These are phyloP conservation scores for Candida alai DNA, from an alignment of 805 yeast species.

Conservation along the genomic window DNA sequence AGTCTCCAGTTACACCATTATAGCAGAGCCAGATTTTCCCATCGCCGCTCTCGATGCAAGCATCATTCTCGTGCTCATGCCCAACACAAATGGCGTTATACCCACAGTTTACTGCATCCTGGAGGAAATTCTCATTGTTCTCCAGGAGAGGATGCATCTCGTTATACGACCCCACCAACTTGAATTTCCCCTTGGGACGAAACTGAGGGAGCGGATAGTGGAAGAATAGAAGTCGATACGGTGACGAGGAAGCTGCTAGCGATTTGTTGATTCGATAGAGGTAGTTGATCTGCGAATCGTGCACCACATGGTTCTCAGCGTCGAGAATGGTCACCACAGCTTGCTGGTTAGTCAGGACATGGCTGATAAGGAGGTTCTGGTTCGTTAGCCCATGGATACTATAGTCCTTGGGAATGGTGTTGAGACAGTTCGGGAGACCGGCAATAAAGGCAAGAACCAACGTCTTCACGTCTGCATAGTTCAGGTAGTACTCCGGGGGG, in stretches of 20 bases:
- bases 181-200: constrained; percentile 36
- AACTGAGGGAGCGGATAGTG: constrained; percentile 42
- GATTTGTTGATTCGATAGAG: constrained; percentile 25
- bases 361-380: constrained; percentile 22
- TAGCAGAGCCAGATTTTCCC: constrained; percentile 36
- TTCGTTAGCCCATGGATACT: constrained; percentile 35
- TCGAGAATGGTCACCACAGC: constrained; percentile 33
- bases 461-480: constrained; percentile 1
- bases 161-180: constrained; percentile 36
- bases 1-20: constrained; percentile 35
- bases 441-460: constrained; percentile 25
- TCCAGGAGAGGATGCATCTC: constrained; percentile 30
- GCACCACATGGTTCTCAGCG: constrained; percentile 24
- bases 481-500: neutral
- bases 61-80: constrained; percentile 44
- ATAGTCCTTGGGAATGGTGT: constrained; percentile 12
- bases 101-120: constrained; percentile 32
- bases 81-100: constrained; percentile 38
- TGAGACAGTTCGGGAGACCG: constrained; percentile 36
- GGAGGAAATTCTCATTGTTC: constrained; percentile 25
- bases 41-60: constrained; percentile 23
- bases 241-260: neutral
- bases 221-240: constrained; percentile 31
- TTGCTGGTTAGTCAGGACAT: constrained; percentile 34
- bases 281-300: constrained; percentile 31